Conservation (phyloP, 1,284 basidiomycete genomes). For the Tilletia indica region DNA sequence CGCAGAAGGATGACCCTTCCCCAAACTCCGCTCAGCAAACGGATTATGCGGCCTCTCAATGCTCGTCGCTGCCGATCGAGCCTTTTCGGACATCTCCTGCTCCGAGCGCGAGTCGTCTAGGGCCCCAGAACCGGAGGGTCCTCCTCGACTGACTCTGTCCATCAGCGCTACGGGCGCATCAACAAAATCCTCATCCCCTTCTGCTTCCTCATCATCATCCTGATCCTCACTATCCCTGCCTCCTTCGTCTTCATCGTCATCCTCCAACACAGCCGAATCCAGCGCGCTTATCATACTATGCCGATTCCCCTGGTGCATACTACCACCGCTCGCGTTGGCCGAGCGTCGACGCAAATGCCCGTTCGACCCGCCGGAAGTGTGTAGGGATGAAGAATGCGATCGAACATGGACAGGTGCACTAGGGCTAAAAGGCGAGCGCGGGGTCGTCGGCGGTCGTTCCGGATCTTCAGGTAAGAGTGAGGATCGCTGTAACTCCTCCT, state of each 20-base stretch:
- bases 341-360: slow-evolving; percentile 3
- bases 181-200: slow-evolving; percentile 2
- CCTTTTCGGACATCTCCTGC: slow-evolving; percentile 16
- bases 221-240: background rate
- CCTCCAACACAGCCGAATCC: slow-evolving; percentile 16
- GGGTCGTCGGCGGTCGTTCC: slow-evolving; percentile 15
- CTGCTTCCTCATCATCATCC: slow-evolving; percentile 2
- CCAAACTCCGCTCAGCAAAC: slow-evolving; percentile 2
- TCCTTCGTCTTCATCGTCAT: background rate
- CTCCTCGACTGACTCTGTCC: background rate
- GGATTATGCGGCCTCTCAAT: slow-evolving; percentile 12
- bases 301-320: background rate
- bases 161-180: background rate
- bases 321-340: background rate
- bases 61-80: slow-evolving; percentile 10
- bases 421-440: slow-evolving; percentile 1
- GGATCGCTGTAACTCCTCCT: slow-evolving; percentile 48
- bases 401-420: background rate
- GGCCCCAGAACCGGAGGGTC: too few species aligned
- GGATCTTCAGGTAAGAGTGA: slow-evolving; percentile 36
- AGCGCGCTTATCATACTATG: slow-evolving; percentile 16
- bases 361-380: background rate
- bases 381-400: background rate
- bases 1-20: slow-evolving; percentile 4
- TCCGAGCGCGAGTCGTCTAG: slow-evolving; percentile 1